Evolutionary conservation across 352 stramenopile species (phyloP).

Genomic region (Blastocystis sp.): DNA sequence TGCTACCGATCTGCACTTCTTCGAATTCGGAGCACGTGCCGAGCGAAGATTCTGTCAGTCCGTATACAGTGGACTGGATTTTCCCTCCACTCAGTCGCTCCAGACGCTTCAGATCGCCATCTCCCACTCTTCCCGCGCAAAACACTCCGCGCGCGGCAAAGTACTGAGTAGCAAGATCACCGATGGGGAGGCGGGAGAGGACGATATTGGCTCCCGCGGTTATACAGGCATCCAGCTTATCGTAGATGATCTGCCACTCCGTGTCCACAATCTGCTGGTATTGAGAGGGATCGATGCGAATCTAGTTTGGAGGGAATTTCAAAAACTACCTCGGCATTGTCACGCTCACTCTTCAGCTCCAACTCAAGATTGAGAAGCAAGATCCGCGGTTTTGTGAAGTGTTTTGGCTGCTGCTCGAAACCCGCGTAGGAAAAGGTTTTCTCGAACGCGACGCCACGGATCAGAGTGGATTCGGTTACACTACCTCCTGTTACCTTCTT

Average conservation of each 20-base stretch:
- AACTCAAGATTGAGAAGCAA: conserved; percentile 95
- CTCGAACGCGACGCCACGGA: conserved; percentile 95
- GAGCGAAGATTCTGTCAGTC: conserved; percentile 80
- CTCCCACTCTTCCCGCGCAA: conserved; percentile 88
- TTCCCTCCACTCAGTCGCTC: conserved; percentile 85
- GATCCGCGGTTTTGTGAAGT: conserved; percentile 89
- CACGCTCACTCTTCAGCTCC: conserved; percentile 97
- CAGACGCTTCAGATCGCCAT: conserved; percentile 92
- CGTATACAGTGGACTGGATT: conserved; percentile 84
- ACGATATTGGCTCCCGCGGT: conserved; percentile 90
- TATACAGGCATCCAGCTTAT: conserved; percentile 84
- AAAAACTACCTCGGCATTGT: conserved; percentile 86
- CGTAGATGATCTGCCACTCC: conserved; percentile 99
- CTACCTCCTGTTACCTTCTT: conserved; percentile 95
- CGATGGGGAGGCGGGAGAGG: conserved; percentile 86
- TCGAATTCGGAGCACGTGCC: conserved; percentile 90
- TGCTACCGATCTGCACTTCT: conserved; percentile 89
- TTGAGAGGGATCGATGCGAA: conserved; percentile 86
- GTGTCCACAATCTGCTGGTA: conserved; percentile 99
- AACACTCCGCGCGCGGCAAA: conserved; percentile 95
- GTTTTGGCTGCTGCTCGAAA: conserved; percentile 99
- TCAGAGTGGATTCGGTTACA: conserved; percentile 91
- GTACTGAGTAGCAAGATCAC: conserved; percentile 96
- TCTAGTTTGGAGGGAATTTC: not conserved
- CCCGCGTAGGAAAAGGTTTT: conserved; percentile 99